Evolutionary conservation across 257 asterid genomes (phyloP), one percentile per base, ranked within the genome.

Genomic region (Coffea canephora): DNA sequence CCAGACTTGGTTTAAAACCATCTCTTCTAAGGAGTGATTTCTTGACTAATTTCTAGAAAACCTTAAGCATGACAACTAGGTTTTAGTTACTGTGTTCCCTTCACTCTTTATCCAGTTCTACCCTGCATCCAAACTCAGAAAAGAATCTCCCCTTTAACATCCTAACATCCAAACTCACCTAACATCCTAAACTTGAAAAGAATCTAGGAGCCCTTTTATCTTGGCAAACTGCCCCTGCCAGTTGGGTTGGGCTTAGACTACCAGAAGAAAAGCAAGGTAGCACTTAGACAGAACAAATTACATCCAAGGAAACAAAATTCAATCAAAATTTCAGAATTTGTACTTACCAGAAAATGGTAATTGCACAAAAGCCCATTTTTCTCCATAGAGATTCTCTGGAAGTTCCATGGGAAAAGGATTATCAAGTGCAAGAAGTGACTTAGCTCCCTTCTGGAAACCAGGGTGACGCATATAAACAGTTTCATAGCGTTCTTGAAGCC

Each of bases 401-500:
- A 95, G 98, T 82, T 91, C 93, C 90, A 89, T 76, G 11, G 98
- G 99, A 88, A 93, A 95, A 55, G 98, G 97, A 85, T 90, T 92
- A 79, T 93, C 97, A 48, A 92, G 94, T 15, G 97, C 76, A 76
- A 92, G 87, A 74, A 93, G 88, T 41, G 97, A 94, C 85, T 89
- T 92, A 6, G 93, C 85, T 27, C 97, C 97, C 84, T 92, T 89
- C 71, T 92, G 97, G 55, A 93, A 93, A 85, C 96, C 97, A 21
- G 99, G 98, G 81, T 93, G 98, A 50, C 88, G 89, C 6, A 89
- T 91, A 80, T 95, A 95, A 36, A 93, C 91, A 45, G 92, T 91
- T 84, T 93, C 93, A 61, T 90, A 95, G 48, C 99, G 98, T 67
- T 95, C 99, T 87, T 93, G 97, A 41, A 95, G 96, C 99, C 99